A percentile compares a stretch with the other conserved stretches of the same genome.
phyloP scores from a whole-genome alignment of 179 eudicot species.

The Amaranthus tricolor region DNA sequence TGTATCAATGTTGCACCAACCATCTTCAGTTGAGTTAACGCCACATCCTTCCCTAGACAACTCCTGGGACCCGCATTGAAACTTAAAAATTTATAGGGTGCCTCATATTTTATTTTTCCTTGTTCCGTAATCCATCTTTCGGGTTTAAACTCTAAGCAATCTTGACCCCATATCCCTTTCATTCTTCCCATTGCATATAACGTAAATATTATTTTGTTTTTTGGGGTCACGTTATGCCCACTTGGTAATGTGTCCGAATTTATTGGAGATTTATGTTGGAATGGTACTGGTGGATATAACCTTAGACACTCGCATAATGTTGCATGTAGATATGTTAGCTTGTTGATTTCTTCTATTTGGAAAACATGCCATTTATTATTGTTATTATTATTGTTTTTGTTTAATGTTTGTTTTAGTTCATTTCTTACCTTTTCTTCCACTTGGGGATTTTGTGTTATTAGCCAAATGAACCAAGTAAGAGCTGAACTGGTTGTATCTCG shows the following conservation, averaged over 20 bases:
- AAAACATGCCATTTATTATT: constrained; percentile 32
- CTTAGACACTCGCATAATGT: constrained; percentile 47
- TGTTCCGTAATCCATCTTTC: constrained; percentile 36
- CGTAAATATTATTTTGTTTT: constrained; percentile 38
- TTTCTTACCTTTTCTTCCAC: constrained; percentile 38
- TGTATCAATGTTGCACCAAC: constrained; percentile 35
- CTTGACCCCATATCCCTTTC: constrained; percentile 52
- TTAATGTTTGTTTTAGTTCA: constrained; percentile 26
- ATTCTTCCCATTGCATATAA: constrained; percentile 55
- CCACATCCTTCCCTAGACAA: constrained; percentile 46
- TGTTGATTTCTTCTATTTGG: constrained; percentile 32
- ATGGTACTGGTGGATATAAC: constrained; percentile 59
- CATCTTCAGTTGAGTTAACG: constrained; percentile 41
- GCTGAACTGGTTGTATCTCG: constrained; percentile 60
- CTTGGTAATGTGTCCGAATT: constrained; percentile 49
- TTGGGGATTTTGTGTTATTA: constrained; percentile 40
- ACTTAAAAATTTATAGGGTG: constrained; percentile 38
- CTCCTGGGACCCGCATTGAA: constrained; percentile 48
- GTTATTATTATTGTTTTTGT: constrained; percentile 2
- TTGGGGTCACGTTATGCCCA: constrained; percentile 44
- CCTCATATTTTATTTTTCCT: constrained; percentile 38
- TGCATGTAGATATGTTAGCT: constrained; percentile 49
- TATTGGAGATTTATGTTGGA: constrained; percentile 42
- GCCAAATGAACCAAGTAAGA: constrained; percentile 59
- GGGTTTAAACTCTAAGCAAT: constrained; percentile 40